Base-by-base conservation (phyloP, 768 basidiomycete genomes). In the Trametes cingulata region DNA sequence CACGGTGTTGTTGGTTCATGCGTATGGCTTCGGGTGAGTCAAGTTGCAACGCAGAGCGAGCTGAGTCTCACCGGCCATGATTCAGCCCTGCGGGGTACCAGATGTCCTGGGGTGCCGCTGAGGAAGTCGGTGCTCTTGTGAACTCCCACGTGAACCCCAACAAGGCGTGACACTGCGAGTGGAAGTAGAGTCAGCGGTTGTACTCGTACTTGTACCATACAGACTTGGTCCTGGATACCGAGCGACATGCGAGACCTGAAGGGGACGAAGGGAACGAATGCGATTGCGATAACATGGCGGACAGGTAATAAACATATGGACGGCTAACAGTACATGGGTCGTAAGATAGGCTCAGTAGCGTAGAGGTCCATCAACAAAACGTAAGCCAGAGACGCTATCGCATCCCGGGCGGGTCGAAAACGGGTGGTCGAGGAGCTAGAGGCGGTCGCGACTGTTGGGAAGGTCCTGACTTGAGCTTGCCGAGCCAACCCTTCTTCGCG, bases 401-500 rank as follows among this genome's bases (percentile, higher is more conserved):
- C 52, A 52, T 57, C 20, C 51, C 56, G 1, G 61, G 51, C 2
- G 61, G 56, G 51, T 58, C 61, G 24, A 54, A 62, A 2, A 58
- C 25, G 1, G 61, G 61, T 25, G 57, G 61, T 20, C 61, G 56
- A 2, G 61, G 33, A 3, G 55, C 12, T 15, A 57, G 52, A 33
- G 41, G 49, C 13, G 24, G 19, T 20, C 61, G 61, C 3, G 61
- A 19, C 19, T 58, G 47, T 15, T 40, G 48, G 13, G 63, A 58
- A 19, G 69, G 53, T 1, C 36, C 74, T 7, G 82, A 81, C 69
- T 85, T 80, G 63, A 89, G 86, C 73, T 87, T 89, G 13, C 85
- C 86, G 19, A 90, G 69, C 89, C 89, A 91, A 57, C 85, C 84
- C 67, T 83, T 79, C 70, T 87, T 86, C 36, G 77, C 76, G 65